Evolutionary conservation across 2,329 filamentous ascomycete genomes (phyloP), one percentile per base, ranked within the genome.

Genomic region (Talaromyces sp.): DNA sequence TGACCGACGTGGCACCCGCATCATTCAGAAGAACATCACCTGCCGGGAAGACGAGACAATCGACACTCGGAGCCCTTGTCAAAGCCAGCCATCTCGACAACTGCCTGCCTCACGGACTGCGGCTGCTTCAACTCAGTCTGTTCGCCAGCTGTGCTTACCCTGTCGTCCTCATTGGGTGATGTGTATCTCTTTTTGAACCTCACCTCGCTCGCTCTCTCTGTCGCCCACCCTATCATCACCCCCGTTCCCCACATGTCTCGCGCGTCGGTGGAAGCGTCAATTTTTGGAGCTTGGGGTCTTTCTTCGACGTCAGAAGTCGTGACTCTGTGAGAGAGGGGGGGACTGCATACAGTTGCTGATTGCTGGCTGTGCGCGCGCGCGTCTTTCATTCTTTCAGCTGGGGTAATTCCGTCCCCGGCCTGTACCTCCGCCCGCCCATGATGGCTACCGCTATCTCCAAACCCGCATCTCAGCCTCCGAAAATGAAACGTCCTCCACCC

Each of bases 401-500:
- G 43, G 31, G 47, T 50, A 50, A 10, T 47, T 45, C 61, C 25
- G n/a, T 19, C 39, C 45, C 50, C 61, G 61, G 61, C 61, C 61
- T 57, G 37, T 39, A 57, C 39, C 52, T 63, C 61, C 61, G 61
- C 68, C 27, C 67, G 61, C 68, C 68, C 70, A 74, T 63, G 59
- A 81, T 81, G 80, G 79, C 79, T 62, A 81, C 79, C 58, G 78
- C 78, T 61, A 74, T 81, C 57, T 79, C 79, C 49, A 80, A 80
- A 71, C 76, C 76, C 64, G 73, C 76, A 64, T 75, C 80, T 59
- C 76, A 80, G 70, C 74, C 80, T 66, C 73, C 76, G 69, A 92
- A 92, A 79, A 84, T 86, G 69, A 92, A 92, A 79, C 88, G 89
- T 41, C 88, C 87, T 67, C 81, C 85, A 61, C 87, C 87, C 43